Evolutionary conservation across 306 rosid genomes (phyloP).

Genomic region (Rosa persica): DNA sequence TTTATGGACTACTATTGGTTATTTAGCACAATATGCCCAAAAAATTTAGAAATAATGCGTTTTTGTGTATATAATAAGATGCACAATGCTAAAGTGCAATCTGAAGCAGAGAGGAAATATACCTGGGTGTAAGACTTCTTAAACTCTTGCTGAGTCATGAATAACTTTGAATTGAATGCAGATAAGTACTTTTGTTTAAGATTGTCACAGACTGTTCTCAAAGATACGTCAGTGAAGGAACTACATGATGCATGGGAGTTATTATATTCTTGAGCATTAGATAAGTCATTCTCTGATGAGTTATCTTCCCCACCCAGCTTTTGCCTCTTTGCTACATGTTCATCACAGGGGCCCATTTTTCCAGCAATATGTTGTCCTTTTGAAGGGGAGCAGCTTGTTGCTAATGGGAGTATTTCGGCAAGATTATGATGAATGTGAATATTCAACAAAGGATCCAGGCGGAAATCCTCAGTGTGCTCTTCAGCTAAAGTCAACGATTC

Average conservation of each 20-base stretch:
- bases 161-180: constrained; percentile 70
- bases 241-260: constrained; percentile 29
- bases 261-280: constrained; percentile 34
- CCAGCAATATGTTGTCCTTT: constrained; percentile 36
- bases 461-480: constrained; percentile 81
- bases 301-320: constrained; percentile 44
- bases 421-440: constrained; percentile 91
- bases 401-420: constrained; percentile 66
- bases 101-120: constrained; percentile 26
- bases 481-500: constrained; percentile 77
- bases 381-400: constrained; percentile 39
- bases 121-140: constrained; percentile 66
- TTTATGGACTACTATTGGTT: background rate
- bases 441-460: constrained; percentile 80
- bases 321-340: constrained; percentile 60
- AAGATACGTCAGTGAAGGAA: constrained; percentile 34
- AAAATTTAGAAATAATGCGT: background rate
- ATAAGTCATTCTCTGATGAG: constrained; percentile 34
- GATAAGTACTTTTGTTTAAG: constrained; percentile 69
- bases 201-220: constrained; percentile 58
- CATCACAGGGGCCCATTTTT: constrained; percentile 35
- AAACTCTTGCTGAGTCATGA: constrained; percentile 69
- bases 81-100: constrained; percentile 5
- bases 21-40: constrained; percentile 1
- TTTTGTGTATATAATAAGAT: background rate